These are phyloP conservation scores for Rhodotorula sp. DNA, from an alignment of 1,284 basidiomycete species.

Conservation along the genomic window DNA sequence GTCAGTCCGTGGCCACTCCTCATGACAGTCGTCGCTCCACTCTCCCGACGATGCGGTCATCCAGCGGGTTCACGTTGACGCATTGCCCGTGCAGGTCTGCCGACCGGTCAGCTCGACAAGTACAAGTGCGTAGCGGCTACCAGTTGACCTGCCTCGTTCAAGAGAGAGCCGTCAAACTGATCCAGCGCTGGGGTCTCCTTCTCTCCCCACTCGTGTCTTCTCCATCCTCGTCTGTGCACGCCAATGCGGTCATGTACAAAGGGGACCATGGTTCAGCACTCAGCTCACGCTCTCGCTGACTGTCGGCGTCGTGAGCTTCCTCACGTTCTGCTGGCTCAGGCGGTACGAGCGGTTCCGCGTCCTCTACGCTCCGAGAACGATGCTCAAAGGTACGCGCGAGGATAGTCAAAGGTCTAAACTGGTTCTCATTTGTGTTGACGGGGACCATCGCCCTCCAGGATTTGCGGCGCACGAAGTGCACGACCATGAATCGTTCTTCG, in stretches of 20 bases:
- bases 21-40: neutral
- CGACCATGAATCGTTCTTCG: constrained; percentile 77
- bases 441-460: constrained; percentile 52
- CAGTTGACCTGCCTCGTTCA: neutral
- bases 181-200: neutral
- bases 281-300: constrained; percentile 75
- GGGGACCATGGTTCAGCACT: constrained; percentile 86
- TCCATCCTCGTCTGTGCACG: neutral
- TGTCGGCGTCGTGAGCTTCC: constrained; percentile 76
- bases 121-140: neutral
- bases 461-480: constrained; percentile 88
- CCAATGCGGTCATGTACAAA: neutral
- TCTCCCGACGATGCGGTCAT: neutral
- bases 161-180: neutral
- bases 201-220: neutral
- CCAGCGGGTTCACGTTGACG: neutral
- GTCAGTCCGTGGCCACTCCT: neutral
- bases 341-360: constrained; percentile 66
- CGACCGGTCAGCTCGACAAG: constrained; percentile 1
- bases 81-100: neutral
- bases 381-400: constrained; percentile 71
- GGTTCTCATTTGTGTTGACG: neutral
- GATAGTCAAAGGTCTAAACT: no score
- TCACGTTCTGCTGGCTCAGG: constrained; percentile 82
- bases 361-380: constrained; percentile 86